Conservation (phyloP, 2,329 filamentous ascomycete species). For the Thermoascus crustaceus region DNA sequence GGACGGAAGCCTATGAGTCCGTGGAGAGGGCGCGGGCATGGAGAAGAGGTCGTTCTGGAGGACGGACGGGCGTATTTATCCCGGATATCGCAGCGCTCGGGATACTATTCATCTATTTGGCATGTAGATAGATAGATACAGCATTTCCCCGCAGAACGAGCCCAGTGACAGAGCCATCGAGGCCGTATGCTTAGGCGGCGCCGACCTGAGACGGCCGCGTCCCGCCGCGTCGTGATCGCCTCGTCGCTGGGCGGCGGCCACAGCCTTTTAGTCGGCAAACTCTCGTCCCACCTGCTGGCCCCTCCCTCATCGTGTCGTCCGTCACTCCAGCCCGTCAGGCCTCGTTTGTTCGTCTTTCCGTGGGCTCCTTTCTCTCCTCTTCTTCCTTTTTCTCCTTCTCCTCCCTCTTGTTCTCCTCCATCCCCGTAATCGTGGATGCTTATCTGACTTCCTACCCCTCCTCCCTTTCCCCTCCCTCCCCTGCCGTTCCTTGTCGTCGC, state of each 20-base stretch:
- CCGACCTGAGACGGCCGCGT: conserved; percentile 1
- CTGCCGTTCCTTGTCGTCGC: conserved; percentile 15
- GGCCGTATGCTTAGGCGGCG: too few species aligned
- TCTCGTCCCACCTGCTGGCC: conserved; percentile 14
- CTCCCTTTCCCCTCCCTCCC: conserved; percentile 10
- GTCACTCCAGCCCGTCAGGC: conserved; percentile 1
- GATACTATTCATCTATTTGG: too few species aligned
- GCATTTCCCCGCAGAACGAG: neutral
- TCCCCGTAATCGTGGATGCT: conserved; percentile 1
- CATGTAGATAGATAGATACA: neutral
- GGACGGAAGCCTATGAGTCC: too few species aligned
- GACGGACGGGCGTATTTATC: too few species aligned
- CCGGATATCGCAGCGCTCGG: too few species aligned
- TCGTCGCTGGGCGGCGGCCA: conserved; percentile 1
- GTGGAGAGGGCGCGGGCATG: too few species aligned
- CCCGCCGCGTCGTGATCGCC: conserved; percentile 4
- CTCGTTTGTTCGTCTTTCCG: conserved; percentile 17
- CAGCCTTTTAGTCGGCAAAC: conserved; percentile 12
- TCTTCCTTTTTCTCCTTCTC: conserved; percentile 10
- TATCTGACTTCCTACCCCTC: conserved; percentile 11
- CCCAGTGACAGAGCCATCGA: too few species aligned
- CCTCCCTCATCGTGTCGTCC: conserved; percentile 13
- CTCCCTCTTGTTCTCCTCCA: conserved; percentile 9
- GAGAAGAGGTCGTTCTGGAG: too few species aligned
- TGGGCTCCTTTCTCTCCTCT: conserved; percentile 12